These are phyloP conservation scores for Lasiodiplodia sp. DNA, from an alignment of 2,329 filamentous ascomycete species.

Conservation along the genomic window DNA sequence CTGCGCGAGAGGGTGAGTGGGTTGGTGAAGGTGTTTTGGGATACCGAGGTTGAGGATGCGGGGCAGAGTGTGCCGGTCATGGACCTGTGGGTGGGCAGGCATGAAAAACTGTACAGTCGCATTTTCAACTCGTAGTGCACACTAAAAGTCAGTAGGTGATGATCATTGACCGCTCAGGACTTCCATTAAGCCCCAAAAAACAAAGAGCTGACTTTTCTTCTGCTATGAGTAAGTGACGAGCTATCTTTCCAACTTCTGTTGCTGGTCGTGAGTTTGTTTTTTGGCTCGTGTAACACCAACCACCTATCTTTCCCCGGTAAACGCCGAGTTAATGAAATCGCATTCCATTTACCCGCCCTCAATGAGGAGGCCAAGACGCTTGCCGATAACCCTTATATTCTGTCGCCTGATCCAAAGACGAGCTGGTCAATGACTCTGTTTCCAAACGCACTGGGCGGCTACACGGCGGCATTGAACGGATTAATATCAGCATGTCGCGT, in stretches of 20 bases:
- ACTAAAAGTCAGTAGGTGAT: conserved; percentile 22
- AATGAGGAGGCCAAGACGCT: too few relatives aligned
- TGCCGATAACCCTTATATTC: not conserved
- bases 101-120: conserved; percentile 82
- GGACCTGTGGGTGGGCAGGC: conserved; percentile 83
- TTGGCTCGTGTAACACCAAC: not conserved
- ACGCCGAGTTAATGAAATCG: too few relatives aligned
- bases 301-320: too few relatives aligned
- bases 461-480: not conserved
- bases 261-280: not conserved
- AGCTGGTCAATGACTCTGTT: too few relatives aligned
- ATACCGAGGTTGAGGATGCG: conserved; percentile 67
- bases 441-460: not conserved
- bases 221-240: not conserved
- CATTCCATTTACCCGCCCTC: too few relatives aligned
- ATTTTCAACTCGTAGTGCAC: conserved; percentile 78
- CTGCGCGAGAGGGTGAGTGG: conserved; percentile 65
- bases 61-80: conserved; percentile 78
- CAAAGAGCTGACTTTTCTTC: not conserved
- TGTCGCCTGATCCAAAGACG: not conserved
- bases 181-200: not conserved
- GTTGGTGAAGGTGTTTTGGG: conserved; percentile 68
- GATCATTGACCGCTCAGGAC: not conserved
- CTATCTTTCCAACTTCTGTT: too few relatives aligned
- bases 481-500: not conserved